Evolutionary conservation across 2,329 filamentous ascomycete genomes (phyloP), one percentile per base, ranked within the genome.

Genomic region (Venturia carpophila): DNA sequence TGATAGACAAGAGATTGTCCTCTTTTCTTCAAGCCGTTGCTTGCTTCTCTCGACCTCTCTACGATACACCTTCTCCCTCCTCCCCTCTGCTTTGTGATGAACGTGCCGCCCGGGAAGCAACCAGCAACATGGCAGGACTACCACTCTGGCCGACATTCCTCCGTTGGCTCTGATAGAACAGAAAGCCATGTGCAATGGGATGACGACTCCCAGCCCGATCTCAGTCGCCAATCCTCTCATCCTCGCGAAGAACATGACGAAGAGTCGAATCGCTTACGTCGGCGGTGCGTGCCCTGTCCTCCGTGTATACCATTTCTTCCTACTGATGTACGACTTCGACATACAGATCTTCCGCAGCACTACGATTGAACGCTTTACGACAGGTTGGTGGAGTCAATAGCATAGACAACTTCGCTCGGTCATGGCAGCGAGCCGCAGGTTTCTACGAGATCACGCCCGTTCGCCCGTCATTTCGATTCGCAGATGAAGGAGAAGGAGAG

Each of bases 381-480:
- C 87, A 96, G 67, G 87, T 90, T 60, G 94, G 93, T 68, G 93
- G 93, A 62, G 88, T 92, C 67, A 97, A 97, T 79, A 95, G 90
- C 75, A 89, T 97, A 71, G 88, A 94, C 72, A 96, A 92, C 71
- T 97, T 97, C 74, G 90, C 92, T 56, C 85, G 89, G 67, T 96
- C 91, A 70, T 96, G 92, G 89, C 91, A 93, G 76, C 87, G 93
- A 74, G 93, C 93, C 45, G 91, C 92, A 34, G 88, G 84, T 66
- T 97, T 97, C 75, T 84, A 86, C 68, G 92, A 97, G 75, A 90
- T 96, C 69, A 87, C 94, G 42, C 91, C 91, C 5, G 87, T 90
- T 65, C 85, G 87, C 19, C 86, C 87, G 17, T 88, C 90, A 42
- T 91, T 96, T 73, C 80, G 90, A 64, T 73, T 80, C 63, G 73